phyloP scores from a whole-genome alignment of 2,329 filamentous ascomycete species.

The Exophiala sp. region DNA sequence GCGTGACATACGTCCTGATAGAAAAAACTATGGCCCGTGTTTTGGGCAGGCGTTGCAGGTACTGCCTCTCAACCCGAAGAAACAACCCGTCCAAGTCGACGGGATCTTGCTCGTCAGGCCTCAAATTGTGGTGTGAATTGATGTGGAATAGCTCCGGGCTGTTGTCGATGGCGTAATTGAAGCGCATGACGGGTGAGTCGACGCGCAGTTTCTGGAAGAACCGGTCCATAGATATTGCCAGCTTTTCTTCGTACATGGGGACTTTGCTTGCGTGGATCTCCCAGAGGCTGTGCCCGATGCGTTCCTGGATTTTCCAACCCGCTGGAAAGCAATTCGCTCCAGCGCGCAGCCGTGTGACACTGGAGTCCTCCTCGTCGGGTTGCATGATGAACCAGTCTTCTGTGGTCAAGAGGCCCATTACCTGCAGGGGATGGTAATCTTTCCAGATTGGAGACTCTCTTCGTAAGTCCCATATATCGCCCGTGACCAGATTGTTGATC shows the following conservation, averaged over 20 bases:
- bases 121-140: slow-evolving; percentile 6
- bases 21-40: slow-evolving; percentile 1
- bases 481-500: slow-evolving; percentile 1
- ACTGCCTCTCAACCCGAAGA: slow-evolving; percentile 1
- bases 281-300: slow-evolving; percentile 4
- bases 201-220: slow-evolving; percentile 4
- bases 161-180: slow-evolving; percentile 9
- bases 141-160: slow-evolving; percentile 3
- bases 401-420: slow-evolving; percentile 5
- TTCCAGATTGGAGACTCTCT: background rate
- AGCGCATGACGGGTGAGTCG: slow-evolving; percentile 1
- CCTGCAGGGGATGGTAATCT: slow-evolving; percentile 1
- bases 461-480: slow-evolving; percentile 3
- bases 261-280: slow-evolving; percentile 4
- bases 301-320: slow-evolving; percentile 3
- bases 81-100: background rate
- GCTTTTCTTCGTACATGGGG: slow-evolving; percentile 1
- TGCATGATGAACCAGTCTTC: slow-evolving; percentile 8
- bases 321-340: slow-evolving; percentile 5
- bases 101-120: background rate
- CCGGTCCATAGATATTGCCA: slow-evolving; percentile 2
- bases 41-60: slow-evolving; percentile 3
- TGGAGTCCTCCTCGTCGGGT: background rate
- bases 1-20: slow-evolving; percentile 6
- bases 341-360: background rate